Conservation (phyloP, 2,329 filamentous ascomycete genomes). For the Diaporthe eres region DNA sequence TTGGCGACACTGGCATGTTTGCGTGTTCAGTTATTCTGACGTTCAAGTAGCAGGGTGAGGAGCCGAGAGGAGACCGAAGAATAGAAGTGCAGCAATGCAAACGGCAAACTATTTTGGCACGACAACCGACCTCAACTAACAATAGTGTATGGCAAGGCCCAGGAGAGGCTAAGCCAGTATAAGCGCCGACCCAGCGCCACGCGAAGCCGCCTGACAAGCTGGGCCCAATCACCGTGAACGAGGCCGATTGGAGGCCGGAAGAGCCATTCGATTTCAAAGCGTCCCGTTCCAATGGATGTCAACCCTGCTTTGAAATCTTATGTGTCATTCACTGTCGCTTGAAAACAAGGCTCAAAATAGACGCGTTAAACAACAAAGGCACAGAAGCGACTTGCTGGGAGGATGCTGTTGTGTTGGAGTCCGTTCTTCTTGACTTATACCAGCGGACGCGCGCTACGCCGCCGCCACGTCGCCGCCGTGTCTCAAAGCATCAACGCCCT, state of each 20-base stretch:
- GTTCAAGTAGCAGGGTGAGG: neutral
- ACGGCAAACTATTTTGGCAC: neutral
- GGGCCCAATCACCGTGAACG: constrained; percentile 26
- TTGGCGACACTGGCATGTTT: neutral
- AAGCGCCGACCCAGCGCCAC: constrained; percentile 31
- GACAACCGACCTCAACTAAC: neutral
- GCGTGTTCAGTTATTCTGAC: neutral
- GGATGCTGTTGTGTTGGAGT: neutral
- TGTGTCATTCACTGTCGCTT: neutral
- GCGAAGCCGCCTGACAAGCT: constrained; percentile 22
- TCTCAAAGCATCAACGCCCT: constrained; percentile 15
- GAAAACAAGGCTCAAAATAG: neutral
- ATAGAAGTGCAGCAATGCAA: neutral
- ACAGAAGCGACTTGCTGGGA: neutral
- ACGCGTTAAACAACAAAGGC: neutral
- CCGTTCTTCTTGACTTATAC: no score
- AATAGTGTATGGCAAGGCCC: neutral
- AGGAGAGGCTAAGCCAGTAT: constrained; percentile 3
- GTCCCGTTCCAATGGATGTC: neutral
- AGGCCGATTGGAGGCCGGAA: neutral
- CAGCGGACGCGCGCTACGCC: constrained; percentile 16
- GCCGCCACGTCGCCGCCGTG: constrained; percentile 19
- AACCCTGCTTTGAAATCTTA: neutral
- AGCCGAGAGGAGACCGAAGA: neutral
- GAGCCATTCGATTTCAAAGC: constrained; percentile 12